Evolutionary conservation across 73 alveolate genomes (phyloP).

Genomic region (Blepharisma stoltei): DNA sequence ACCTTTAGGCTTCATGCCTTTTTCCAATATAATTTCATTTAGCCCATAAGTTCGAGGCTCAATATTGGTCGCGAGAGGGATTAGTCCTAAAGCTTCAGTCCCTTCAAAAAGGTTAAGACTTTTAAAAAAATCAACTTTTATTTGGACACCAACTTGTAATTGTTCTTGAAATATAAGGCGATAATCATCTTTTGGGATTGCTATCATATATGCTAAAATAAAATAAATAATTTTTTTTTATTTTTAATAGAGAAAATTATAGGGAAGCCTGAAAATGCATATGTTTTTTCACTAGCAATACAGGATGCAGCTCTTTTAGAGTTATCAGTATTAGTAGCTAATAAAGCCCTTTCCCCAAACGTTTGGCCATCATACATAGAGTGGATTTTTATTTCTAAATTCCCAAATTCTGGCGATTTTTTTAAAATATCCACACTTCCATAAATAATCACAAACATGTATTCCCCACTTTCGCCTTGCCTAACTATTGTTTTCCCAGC

Average conservation of each 20-base stretch:
- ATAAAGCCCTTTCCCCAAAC: constrained; percentile 4
- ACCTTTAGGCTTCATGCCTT: constrained; percentile 3
- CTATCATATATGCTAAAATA: no score
- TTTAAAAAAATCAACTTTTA: background rate
- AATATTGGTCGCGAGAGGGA: background rate
- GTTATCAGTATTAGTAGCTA: background rate
- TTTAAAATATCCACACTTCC: constrained; percentile 8
- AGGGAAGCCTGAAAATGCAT: no score
- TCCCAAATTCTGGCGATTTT: constrained; percentile 5
- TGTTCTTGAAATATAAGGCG: background rate
- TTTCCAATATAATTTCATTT: background rate
- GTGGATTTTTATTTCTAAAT: background rate
- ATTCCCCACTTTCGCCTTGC: constrained; percentile 31
- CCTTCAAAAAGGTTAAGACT: background rate
- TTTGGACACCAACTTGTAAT: background rate
- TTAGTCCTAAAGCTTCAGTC: background rate
- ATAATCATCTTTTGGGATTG: constrained; percentile 4
- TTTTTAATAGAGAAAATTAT: no score
- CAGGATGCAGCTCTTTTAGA: constrained; percentile 15
- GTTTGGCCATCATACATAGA: constrained; percentile 16
- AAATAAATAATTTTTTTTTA: no score
- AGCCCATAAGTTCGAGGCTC: background rate
- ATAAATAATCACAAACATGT: constrained; percentile 24
- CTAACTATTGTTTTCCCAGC: background rate
- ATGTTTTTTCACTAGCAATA: constrained; percentile 20